These are phyloP conservation scores for Synchytrium microbalum DNA, from an alignment of 371 early-diverging fungal species.

Conservation along the genomic window DNA sequence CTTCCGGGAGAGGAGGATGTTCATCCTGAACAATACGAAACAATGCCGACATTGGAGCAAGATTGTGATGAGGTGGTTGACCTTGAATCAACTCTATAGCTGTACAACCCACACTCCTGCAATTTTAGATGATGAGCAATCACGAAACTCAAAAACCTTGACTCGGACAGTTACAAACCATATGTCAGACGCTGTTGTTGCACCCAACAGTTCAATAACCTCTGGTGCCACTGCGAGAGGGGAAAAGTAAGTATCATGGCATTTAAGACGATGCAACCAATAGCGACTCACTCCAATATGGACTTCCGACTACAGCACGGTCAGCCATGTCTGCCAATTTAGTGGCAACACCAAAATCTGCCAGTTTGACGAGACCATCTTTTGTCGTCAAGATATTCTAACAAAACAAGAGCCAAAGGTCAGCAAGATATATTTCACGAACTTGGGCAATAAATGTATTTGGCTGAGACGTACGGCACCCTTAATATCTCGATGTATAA, in stretches of 20 bases:
- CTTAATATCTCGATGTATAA: slow-evolving; percentile 96
- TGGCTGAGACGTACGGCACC: slow-evolving; percentile 48
- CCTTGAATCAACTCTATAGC: slow-evolving; percentile 54
- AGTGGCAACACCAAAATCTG: slow-evolving; percentile 88
- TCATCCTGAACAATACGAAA: slow-evolving; percentile 60
- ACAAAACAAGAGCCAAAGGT: not conserved
- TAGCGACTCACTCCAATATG: slow-evolving; percentile 78
- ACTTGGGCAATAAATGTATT: not conserved
- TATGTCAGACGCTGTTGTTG: slow-evolving; percentile 71
- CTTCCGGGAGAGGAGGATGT: slow-evolving; percentile 52
- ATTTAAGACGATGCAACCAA: not conserved
- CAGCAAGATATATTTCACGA: not conserved
- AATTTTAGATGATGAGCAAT: not conserved
- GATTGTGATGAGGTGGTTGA: slow-evolving; percentile 50
- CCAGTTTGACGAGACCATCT: slow-evolving; percentile 87
- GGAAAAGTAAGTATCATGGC: slow-evolving; percentile 6
- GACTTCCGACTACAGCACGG: slow-evolving; percentile 68
- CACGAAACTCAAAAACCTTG: slow-evolving; percentile 7
- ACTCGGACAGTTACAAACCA: slow-evolving; percentile 39
- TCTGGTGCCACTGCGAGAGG: slow-evolving; percentile 85
- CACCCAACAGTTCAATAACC: slow-evolving; percentile 72
- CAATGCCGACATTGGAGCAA: slow-evolving; percentile 53
- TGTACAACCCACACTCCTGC: slow-evolving; percentile 58
- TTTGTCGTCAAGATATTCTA: slow-evolving; percentile 88
- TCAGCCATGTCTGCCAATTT: slow-evolving; percentile 28